These are phyloP conservation scores for Vinca major DNA, from an alignment of 305 asterid genomes.

Conservation along the genomic window DNA sequence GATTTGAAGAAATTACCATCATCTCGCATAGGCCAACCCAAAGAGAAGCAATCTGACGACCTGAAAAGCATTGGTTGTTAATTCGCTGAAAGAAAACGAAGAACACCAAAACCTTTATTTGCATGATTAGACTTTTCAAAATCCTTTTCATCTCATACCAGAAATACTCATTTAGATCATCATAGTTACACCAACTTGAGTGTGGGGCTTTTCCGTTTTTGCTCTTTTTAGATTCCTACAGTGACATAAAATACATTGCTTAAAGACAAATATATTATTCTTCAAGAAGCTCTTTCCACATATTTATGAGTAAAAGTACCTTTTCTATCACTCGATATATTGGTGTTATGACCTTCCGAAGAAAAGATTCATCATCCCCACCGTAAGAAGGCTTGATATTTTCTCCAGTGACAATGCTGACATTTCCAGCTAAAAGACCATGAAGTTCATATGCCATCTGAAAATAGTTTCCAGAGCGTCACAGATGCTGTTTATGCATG, in stretches of 20 bases:
- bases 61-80: constrained; percentile 35
- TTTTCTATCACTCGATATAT: constrained; percentile 80
- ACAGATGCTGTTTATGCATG: constrained; percentile 10
- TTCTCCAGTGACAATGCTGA: constrained; percentile 97
- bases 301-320: constrained; percentile 38
- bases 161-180: constrained; percentile 89
- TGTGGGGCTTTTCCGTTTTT: constrained; percentile 88
- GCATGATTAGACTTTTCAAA: constrained; percentile 16
- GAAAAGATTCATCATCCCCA: constrained; percentile 88
- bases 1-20: constrained; percentile 94
- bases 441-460: constrained; percentile 99
- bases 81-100: constrained; percentile 19
- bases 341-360: constrained; percentile 83
- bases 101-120: constrained; percentile 2
- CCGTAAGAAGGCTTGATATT: constrained; percentile 98
- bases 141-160: constrained; percentile 42
- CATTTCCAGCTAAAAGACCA: constrained; percentile 98
- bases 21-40: constrained; percentile 99
- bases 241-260: constrained; percentile 18
- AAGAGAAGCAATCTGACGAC: constrained; percentile 82
- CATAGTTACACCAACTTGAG: constrained; percentile 96
- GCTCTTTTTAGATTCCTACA: constrained; percentile 77
- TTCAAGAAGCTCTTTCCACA: constrained; percentile 9
- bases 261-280: constrained; percentile 11
- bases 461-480: constrained; percentile 13